Conservation (phyloP, 148 eudicot genomes). For the Limonium bicolor region DNA sequence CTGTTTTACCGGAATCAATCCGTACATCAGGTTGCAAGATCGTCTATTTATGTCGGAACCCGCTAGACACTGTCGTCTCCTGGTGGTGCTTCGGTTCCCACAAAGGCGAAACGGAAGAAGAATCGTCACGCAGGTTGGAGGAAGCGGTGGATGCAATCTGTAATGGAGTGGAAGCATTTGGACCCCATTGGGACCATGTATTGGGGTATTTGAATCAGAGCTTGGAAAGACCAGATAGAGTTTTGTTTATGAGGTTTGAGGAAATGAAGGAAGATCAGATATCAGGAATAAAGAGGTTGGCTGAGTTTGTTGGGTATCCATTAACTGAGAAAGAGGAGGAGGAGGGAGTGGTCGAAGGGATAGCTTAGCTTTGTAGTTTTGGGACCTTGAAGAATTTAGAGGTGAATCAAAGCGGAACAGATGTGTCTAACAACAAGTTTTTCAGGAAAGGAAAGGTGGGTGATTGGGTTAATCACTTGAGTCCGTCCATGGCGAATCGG, state of each 20-base stretch:
- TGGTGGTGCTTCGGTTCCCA: slow-evolving; percentile 39
- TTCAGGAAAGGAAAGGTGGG: slow-evolving; percentile 1
- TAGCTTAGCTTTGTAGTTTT: background rate
- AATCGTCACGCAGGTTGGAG: slow-evolving; percentile 15
- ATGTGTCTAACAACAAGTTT: background rate
- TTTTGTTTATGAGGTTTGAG: slow-evolving; percentile 25
- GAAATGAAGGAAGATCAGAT: slow-evolving; percentile 17
- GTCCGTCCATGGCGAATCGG: background rate
- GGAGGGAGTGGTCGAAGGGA: slow-evolving; percentile 13
- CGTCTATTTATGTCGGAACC: slow-evolving; percentile 47
- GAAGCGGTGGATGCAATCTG: slow-evolving; percentile 43
- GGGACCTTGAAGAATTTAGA: background rate
- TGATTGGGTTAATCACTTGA: background rate
- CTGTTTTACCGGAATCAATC: slow-evolving; percentile 22
- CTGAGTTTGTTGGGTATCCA: slow-evolving; percentile 17
- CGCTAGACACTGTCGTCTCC: slow-evolving; percentile 43
- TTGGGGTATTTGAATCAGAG: slow-evolving; percentile 26
- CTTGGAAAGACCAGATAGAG: slow-evolving; percentile 14
- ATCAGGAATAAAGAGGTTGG: slow-evolving; percentile 10
- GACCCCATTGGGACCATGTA: slow-evolving; percentile 56
- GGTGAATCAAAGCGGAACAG: background rate
- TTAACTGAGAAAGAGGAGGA: slow-evolving; percentile 17
- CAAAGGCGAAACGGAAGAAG: slow-evolving; percentile 17
- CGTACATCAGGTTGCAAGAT: slow-evolving; percentile 17
- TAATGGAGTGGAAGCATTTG: slow-evolving; percentile 26